Evolutionary conservation across 106 monocot genomes (phyloP).

Genomic region (Dendrobium officinale): DNA sequence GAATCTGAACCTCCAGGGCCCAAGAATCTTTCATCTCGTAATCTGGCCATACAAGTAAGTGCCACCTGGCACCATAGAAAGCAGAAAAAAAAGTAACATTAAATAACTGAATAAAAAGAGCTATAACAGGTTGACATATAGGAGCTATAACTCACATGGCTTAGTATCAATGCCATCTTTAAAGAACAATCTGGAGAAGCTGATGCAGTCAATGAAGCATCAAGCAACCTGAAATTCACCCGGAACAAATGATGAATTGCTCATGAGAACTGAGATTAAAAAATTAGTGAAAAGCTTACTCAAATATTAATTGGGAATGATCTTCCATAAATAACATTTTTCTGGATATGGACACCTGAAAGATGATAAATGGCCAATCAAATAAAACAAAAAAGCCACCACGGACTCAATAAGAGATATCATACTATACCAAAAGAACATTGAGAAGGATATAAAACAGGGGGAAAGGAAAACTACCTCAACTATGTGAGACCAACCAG

Average conservation of each 20-base stretch:
- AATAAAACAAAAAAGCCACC: constrained; percentile 2
- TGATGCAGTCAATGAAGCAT: constrained; percentile 73
- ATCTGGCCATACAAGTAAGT: constrained; percentile 93
- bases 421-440: constrained; percentile 1
- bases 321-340: constrained; percentile 78
- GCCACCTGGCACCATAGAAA: constrained; percentile 48
- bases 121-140: not conserved
- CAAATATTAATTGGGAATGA: constrained; percentile 70
- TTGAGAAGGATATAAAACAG: not conserved
- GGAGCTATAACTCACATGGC: constrained; percentile 41
- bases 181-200: constrained; percentile 87
- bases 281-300: constrained; percentile 37
- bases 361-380: constrained; percentile 8
- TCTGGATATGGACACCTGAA: constrained; percentile 81
- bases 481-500: constrained; percentile 87
- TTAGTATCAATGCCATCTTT: constrained; percentile 82
- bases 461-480: constrained; percentile 34
- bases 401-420: not conserved
- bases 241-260: not conserved
- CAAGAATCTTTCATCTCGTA: constrained; percentile 84
- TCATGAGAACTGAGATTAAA: constrained; percentile 4
- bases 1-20: constrained; percentile 67
- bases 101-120: not conserved
- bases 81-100: constrained; percentile 3
- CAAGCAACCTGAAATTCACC: constrained; percentile 50